Percentiles rank a stretch among this genome's conserved stretches.
phyloP scores from a whole-genome alignment of 2,329 filamentous ascomycete genomes.

The Penicillium sp. region DNA sequence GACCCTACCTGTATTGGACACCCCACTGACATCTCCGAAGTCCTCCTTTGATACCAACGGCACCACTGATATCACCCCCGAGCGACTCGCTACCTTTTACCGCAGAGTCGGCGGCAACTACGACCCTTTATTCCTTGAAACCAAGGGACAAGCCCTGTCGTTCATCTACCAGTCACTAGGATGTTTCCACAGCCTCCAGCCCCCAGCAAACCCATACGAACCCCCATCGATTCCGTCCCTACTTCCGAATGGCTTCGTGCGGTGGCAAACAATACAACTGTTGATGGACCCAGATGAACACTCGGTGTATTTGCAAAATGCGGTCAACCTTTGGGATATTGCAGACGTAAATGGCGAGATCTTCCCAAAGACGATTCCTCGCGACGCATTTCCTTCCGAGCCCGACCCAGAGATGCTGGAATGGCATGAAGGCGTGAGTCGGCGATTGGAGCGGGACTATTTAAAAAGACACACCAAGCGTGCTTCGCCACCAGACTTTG shows the following conservation, averaged over 20 bases:
- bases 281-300: slow-evolving; percentile 85
- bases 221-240: slow-evolving; percentile 78
- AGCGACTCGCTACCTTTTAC: slow-evolving; percentile 75
- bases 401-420: slow-evolving; percentile 76
- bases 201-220: slow-evolving; percentile 65
- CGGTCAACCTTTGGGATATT: slow-evolving; percentile 73
- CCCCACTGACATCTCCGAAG: slow-evolving; percentile 16
- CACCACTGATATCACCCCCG: slow-evolving; percentile 52
- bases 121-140: slow-evolving; percentile 75
- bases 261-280: slow-evolving; percentile 91
- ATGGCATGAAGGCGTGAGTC: slow-evolving; percentile 80
- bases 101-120: slow-evolving; percentile 71
- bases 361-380: slow-evolving; percentile 63
- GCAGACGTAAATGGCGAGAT: slow-evolving; percentile 62
- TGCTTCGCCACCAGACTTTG: slow-evolving; percentile 33
- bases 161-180: slow-evolving; percentile 91
- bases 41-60: slow-evolving; percentile 34
- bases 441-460: slow-evolving; percentile 64
- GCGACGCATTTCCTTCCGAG: slow-evolving; percentile 67
- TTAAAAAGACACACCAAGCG: slow-evolving; percentile 40
- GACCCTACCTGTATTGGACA: background rate
- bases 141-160: slow-evolving; percentile 71
- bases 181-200: slow-evolving; percentile 83
- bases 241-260: slow-evolving; percentile 78
- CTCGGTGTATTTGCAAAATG: slow-evolving; percentile 75